Percentiles rank a stretch among this genome's conserved stretches.
These are phyloP conservation scores for Epichloe sibirici DNA, from an alignment of 2,329 filamentous ascomycete species.

Conservation along the genomic window DNA sequence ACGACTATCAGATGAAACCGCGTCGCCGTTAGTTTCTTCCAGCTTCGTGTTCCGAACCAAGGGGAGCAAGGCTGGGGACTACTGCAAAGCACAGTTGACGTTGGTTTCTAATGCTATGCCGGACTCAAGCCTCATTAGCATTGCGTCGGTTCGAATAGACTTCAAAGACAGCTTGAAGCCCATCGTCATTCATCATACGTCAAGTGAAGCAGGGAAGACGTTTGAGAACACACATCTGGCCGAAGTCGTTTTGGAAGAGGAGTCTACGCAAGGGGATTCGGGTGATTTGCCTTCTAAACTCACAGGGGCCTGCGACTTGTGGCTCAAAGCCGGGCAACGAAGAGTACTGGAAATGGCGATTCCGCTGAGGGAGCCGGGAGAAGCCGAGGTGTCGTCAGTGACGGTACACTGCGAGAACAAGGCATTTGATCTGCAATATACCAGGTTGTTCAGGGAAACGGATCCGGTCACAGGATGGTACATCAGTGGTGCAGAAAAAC, in stretches of 20 bases:
- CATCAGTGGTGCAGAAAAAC: constrained; percentile 28
- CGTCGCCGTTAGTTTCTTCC: constrained; percentile 41
- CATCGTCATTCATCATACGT: constrained; percentile 36
- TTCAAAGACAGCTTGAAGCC: constrained; percentile 48
- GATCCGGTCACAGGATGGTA: constrained; percentile 38
- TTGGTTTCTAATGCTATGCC: constrained; percentile 44
- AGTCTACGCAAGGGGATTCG: constrained; percentile 11
- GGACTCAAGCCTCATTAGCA: constrained; percentile 36
- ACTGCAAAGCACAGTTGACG: constrained; percentile 42
- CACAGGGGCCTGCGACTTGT: constrained; percentile 49
- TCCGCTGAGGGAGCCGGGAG: constrained; percentile 70
- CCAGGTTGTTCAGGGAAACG: constrained; percentile 37
- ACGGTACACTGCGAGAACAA: constrained; percentile 51
- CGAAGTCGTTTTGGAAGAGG: constrained; percentile 18
- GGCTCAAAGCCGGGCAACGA: constrained; percentile 52
- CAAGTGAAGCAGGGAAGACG: constrained; percentile 5
- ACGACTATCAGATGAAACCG: constrained; percentile 35
- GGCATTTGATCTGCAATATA: constrained; percentile 55
- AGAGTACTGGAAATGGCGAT: constrained; percentile 61
- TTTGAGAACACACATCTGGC: constrained; percentile 9
- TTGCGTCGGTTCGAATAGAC: constrained; percentile 39
- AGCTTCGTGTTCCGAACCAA: constrained; percentile 46
- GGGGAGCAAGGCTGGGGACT: constrained; percentile 50
- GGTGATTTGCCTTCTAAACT: constrained; percentile 27
- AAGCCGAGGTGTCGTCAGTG: constrained; percentile 53